Evolutionary conservation across 2,329 filamentous ascomycete genomes (phyloP).

Genomic region (Neofusicoccum cordaticola): DNA sequence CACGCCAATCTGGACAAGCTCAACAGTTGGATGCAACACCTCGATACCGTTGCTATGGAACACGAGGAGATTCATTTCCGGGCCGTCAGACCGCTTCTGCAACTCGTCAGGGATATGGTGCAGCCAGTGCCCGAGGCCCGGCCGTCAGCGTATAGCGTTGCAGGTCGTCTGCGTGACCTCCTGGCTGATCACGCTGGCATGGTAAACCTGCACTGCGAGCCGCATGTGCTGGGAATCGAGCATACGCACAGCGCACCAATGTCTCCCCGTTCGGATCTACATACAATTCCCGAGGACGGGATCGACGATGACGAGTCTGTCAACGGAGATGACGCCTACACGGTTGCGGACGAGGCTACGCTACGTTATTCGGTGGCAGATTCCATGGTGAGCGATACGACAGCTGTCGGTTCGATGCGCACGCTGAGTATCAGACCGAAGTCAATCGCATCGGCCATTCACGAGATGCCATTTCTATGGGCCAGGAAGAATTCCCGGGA

Average conservation of each 20-base stretch:
- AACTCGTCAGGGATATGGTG: slow-evolving; percentile 43
- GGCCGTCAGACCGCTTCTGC: slow-evolving; percentile 41
- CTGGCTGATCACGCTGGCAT: slow-evolving; percentile 31
- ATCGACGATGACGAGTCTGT: neutral
- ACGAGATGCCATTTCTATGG: slow-evolving; percentile 8
- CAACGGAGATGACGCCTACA: neutral
- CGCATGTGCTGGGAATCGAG: neutral
- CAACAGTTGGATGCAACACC: slow-evolving; percentile 62
- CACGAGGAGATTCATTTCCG: slow-evolving; percentile 38
- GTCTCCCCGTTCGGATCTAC: neutral
- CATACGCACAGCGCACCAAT: neutral
- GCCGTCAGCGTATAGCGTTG: slow-evolving; percentile 42
- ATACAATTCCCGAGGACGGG: slow-evolving; percentile 7
- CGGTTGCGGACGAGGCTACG: neutral
- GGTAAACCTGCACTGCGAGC: slow-evolving; percentile 33
- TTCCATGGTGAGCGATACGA: slow-evolving; percentile 14
- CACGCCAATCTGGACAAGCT: slow-evolving; percentile 69
- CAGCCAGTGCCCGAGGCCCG: slow-evolving; percentile 39
- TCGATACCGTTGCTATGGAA: slow-evolving; percentile 57
- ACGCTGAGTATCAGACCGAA: slow-evolving; percentile 11
- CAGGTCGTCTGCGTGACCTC: slow-evolving; percentile 36
- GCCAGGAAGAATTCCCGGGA: slow-evolving; percentile 5
- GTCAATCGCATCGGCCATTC: neutral
- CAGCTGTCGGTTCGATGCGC: slow-evolving; percentile 10
- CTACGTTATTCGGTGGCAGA: slow-evolving; percentile 11